Evolutionary conservation across 441 rosid species (phyloP).

Genomic region (Bocquillonia castaneifolia): DNA sequence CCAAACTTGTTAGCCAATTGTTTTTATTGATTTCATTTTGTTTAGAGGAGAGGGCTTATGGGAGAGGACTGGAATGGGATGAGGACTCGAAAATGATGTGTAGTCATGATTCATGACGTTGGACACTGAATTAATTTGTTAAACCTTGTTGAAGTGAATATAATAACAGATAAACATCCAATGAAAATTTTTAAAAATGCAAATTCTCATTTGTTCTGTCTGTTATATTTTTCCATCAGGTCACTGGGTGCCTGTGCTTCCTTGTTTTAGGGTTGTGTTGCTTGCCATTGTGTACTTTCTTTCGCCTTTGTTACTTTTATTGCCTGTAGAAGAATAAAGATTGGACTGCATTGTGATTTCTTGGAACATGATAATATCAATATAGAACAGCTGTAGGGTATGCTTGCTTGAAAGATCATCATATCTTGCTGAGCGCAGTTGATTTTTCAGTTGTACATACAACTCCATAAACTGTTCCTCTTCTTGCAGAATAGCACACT

Average conservation of each 20-base stretch:
- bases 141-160: not conserved
- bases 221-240: not conserved
- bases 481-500: slow-evolving; percentile 47
- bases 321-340: not conserved
- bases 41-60: not conserved
- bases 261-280: not conserved
- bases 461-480: not conserved
- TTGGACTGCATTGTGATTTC: not conserved
- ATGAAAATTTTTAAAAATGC: not conserved
- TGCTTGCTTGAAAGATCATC: not conserved
- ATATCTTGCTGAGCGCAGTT: not conserved
- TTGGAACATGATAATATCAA: too few relatives aligned
- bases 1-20: not conserved
- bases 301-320: not conserved
- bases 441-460: not conserved
- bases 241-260: not conserved
- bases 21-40: not conserved
- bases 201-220: not conserved
- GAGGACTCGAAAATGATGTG: not conserved
- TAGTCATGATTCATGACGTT: not conserved
- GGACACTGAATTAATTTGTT: not conserved
- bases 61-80: not conserved
- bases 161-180: not conserved
- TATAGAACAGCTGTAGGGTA: not conserved
- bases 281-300: not conserved